Base-by-base conservation (phyloP, 23 red algal species). In the Agarophyton chilense region DNA sequence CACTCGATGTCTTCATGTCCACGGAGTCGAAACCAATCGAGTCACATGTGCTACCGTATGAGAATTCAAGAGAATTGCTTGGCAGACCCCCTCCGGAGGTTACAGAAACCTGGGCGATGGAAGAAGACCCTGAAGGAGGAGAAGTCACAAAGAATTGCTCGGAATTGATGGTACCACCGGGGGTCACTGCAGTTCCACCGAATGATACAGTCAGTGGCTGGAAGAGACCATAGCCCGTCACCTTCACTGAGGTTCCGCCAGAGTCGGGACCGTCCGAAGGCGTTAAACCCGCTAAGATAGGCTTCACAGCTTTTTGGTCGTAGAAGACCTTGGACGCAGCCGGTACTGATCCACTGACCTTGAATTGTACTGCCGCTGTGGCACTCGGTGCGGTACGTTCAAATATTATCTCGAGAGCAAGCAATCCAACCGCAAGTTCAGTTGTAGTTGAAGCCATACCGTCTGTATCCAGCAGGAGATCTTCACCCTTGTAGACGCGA, bases 171-270 rank as follows among this genome's bases (percentile, higher is more conserved):
- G 67, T 61, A 7, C 41, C 61, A 52, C 51, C 71, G 2, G 53
- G 10, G 17, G 50, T 60, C 41, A 89, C 51, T 24, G 38, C 33
- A 51, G 52, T 35, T 40, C 53, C 70, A 33, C 75, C 88, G 47
- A 91, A 91, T 35, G 54, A 53, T 2, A 91, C 88, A 54, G 64
- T 52, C 33, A 82, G 32, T 61, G 88, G 76, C 36, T 51, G 41
- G 64, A 82, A 91, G 11, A 91, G 55, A 71, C 88, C 88, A 32
- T 81, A 91, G 22, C 88, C 88, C 29, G 62, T 71, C 44, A 91
- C 75, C 63, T 81, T 91, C 54, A 82, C 88, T 44, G 57, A 39
- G 2, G 64, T 74, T 10, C 88, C 88, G 9, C 88, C 88, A 2
- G 64, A 58, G 31, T 70, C 51, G 14, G 75, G 64, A 54, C 75